Evolutionary conservation across 768 basidiomycete species (phyloP), one percentile per base, ranked within the genome.

Genomic region (Lentinula sp.): DNA sequence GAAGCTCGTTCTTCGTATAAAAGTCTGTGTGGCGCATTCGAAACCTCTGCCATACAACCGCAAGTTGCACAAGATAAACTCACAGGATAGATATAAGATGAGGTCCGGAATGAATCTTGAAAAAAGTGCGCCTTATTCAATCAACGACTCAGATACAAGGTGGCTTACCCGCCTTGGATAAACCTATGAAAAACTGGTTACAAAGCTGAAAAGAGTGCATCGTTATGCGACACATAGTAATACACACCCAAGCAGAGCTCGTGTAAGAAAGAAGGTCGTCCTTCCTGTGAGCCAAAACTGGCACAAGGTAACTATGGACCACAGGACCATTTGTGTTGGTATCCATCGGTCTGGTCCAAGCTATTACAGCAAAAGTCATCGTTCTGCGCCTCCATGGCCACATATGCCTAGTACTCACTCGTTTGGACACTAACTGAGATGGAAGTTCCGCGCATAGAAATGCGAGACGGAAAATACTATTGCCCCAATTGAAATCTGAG

Each of bases 261-360:
- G 76, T 41, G 76, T 77, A 4, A 75, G 57, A 15, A 86, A 71
- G 68, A 86, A 86, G 0, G 78, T 73, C 0, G 79, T 65, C 41
- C 78, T 72, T n/a, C 84, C 85, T 0, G 73, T 77, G 16, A 86
- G 72, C 77, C 79, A 85, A 65, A 84, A 86, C 66, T 86, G 86
- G 32, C 67, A 69, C 23, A 77, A 65, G 6, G 84, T 78, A 5
- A 85, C 76, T 48, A 84, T 68, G 16, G 81, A 79, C 83, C 82
- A 85, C 16, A 77, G 62, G 56, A 79, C 80, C 73, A 85, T 82
- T 67, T 85, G 83, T 1, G 75, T 78, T 5, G 84, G 83, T 69
- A 85, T 84, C 84, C 83, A 86, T 28, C 81, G 78, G 68, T 87
- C 85, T 3, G 85, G 85, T 2, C 86, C 85, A 42, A 85, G 63